These are phyloP conservation scores for Silene latifolia DNA, from an alignment of 148 eudicot species.

Conservation along the genomic window DNA sequence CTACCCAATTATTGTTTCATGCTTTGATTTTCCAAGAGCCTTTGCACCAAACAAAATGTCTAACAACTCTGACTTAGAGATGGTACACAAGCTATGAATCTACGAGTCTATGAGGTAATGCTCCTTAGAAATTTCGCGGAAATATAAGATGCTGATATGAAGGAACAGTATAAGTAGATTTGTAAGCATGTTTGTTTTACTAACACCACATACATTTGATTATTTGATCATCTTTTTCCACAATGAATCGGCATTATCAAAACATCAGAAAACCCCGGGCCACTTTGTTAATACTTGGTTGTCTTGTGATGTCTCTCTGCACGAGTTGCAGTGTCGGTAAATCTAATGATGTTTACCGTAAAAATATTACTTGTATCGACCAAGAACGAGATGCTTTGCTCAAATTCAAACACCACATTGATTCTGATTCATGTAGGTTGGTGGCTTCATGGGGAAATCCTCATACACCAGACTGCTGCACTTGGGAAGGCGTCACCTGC, in stretches of 20 bases:
- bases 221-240: background rate
- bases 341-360: background rate
- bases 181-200: background rate
- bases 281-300: background rate
- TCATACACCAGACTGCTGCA: background rate
- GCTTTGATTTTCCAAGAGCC: no score
- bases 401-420: conserved; percentile 5
- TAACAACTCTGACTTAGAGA: no score
- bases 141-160: no score
- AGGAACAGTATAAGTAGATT: no score
- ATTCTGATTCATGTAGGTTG: background rate
- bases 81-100: no score
- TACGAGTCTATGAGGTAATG: no score
- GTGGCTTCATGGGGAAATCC: background rate
- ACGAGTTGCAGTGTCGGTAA: background rate
- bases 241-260: background rate
- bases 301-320: background rate
- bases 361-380: background rate
- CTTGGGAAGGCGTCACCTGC: conserved; percentile 1
- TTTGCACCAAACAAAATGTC: no score
- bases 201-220: no score
- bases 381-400: conserved; percentile 9
- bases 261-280: background rate
- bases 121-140: no score
- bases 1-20: no score